These are phyloP conservation scores for Puccinia coronata DNA, from an alignment of 1,284 basidiomycete species.

Conservation along the genomic window DNA sequence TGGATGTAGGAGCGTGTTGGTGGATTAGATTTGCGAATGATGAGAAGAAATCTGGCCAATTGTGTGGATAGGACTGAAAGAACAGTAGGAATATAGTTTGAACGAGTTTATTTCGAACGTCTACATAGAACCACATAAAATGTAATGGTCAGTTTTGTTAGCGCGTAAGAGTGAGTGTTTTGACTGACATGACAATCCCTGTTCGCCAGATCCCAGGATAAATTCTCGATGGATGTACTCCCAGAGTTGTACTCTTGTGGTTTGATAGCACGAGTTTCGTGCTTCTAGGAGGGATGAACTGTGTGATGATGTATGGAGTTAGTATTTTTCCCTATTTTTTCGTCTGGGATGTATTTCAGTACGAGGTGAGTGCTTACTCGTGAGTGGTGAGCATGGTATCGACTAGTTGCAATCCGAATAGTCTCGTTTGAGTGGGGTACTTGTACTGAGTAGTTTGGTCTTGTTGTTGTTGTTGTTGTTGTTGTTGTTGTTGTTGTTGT, in stretches of 20 bases:
- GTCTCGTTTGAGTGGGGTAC: conserved; percentile 42
- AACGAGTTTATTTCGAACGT: conserved; percentile 93
- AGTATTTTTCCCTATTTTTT: conserved; percentile 18
- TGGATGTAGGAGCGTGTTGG: conserved; percentile 66
- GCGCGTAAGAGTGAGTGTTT: neutral
- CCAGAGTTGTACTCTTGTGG: conserved; percentile 40
- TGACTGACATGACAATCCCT: conserved; percentile 23
- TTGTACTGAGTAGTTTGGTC: conserved; percentile 4
- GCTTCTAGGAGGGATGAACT: no score
- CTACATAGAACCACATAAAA: no score
- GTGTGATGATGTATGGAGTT: neutral
- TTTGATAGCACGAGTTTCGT: conserved; percentile 24
- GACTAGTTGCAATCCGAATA: conserved; percentile 49
- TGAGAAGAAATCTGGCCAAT: conserved; percentile 70
- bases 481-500: neutral
- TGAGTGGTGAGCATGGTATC: conserved; percentile 44
- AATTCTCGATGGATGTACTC: conserved; percentile 49
- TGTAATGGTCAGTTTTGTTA: neutral
- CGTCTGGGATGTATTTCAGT: neutral
- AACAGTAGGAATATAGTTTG: conserved; percentile 96
- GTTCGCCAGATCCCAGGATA: conserved; percentile 38
- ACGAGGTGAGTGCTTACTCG: neutral
- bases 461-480: neutral
- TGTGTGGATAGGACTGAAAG: conserved; percentile 79
- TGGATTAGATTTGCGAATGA: conserved; percentile 61